Base-by-base conservation (phyloP, 2,329 filamentous ascomycete species). In the Stemphylium lycopersici region DNA sequence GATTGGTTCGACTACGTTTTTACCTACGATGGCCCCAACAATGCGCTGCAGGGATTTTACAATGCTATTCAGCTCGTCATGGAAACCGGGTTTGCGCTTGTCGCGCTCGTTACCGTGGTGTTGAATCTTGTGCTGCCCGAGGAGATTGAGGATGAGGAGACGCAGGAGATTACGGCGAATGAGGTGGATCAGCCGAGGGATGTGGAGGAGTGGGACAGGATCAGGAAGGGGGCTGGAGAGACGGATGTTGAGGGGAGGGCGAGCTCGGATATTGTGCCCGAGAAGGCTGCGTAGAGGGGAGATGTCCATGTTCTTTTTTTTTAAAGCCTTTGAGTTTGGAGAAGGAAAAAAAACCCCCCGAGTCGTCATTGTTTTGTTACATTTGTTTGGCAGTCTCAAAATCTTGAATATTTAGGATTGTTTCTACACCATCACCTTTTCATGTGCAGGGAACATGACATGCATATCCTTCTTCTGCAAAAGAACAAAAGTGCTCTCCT, bases 71-170 rank as follows among this genome's bases (percentile, higher is more conserved):
- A 72, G 32, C 67, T 81, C 4, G 73, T 80, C 16, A 66, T 80
- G 63, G 76, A 80, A 65, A 80, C 88, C 0, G 89, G 89, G 0
- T 90, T 54, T 78, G 87, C 88, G 0, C 80, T 96, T 16, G 88
- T 90, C 0, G 92, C 90, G 0, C 83, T 92, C 20, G 70, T 93
- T 36, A 86, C 86, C 45, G 81, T 95, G 69, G 73, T 90, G 18
- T 79, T 96, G 44, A 96, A 96, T 70, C 73, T 95, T 44, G 62
- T 85, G 0, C 76, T 96, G 13, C 84, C 87, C 0, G 87, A 90
- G 66, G 91, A 96, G 76, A 77, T 88, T n/a, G 90, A 91, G 64
- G 88, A 90, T 38, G 80, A 81, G 26, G 78, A 79, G 45, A 71
- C 54, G 5, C 74, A 76, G 0, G 78, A 79, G 63, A 39, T 79